phyloP scores from a whole-genome alignment of 768 basidiomycete species.

The Amylocystis lapponica region DNA sequence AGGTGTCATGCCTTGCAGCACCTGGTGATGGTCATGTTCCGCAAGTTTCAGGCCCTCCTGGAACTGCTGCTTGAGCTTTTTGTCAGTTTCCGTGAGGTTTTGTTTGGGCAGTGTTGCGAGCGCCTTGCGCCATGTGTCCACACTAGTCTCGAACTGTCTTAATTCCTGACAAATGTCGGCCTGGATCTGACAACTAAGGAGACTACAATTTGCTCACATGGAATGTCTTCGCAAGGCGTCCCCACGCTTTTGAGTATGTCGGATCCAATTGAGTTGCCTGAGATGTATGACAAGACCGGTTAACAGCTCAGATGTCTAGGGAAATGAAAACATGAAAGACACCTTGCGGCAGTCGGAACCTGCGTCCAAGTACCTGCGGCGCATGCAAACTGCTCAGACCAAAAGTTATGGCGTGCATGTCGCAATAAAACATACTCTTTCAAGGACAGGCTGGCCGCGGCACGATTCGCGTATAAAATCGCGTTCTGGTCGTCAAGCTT shows the following conservation, averaged over 20 bases:
- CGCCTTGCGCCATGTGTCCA: constrained; percentile 12
- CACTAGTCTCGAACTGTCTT: constrained; percentile 4
- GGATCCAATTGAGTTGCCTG: constrained; percentile 21
- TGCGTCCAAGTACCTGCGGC: constrained; percentile 12
- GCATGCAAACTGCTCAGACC: too few species aligned
- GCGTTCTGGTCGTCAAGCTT: constrained; percentile 32
- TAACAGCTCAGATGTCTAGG: not conserved
- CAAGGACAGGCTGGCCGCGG: constrained; percentile 32
- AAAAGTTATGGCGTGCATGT: not conserved
- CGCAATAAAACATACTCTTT: constrained; percentile 33
- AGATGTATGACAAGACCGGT: not conserved
- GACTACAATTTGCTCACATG: too few species aligned
- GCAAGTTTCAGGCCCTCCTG: too few species aligned
- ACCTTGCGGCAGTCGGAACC: constrained; percentile 12
- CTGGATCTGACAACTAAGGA: too few species aligned
- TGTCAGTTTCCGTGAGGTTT: constrained; percentile 6
- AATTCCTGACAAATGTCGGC: constrained; percentile 13
- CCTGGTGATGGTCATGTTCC: too few species aligned
- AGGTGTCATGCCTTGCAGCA: too few species aligned
- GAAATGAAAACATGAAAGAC: not conserved
- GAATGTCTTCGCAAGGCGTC: constrained; percentile 13
- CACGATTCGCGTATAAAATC: constrained; percentile 41
- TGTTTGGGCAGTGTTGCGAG: constrained; percentile 6
- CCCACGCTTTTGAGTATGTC: constrained; percentile 20
- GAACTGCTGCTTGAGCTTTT: too few species aligned